These are phyloP conservation scores for Sphaerulina vaccinii DNA, from an alignment of 2,329 filamentous ascomycete species.

Conservation along the genomic window DNA sequence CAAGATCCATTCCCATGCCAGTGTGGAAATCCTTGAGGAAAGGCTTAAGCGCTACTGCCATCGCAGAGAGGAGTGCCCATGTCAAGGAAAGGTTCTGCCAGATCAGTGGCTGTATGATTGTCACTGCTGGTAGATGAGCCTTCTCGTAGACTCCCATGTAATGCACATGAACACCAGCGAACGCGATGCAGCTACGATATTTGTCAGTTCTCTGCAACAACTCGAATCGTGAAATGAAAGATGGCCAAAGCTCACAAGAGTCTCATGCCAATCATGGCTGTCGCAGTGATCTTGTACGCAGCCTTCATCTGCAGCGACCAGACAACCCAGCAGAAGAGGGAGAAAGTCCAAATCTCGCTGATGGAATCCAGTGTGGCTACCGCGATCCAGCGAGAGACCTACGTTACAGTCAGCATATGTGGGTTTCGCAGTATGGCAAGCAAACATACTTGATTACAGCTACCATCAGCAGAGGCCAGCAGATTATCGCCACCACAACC, in stretches of 20 bases:
- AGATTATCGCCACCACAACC: slow-evolving; percentile 13
- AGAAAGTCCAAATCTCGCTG: slow-evolving; percentile 16
- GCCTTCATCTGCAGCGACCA: slow-evolving; percentile 17
- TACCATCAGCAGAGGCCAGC: background rate
- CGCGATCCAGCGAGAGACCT: slow-evolving; percentile 9
- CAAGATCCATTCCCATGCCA: slow-evolving; percentile 21
- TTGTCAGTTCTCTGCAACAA: background rate
- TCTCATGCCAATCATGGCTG: slow-evolving; percentile 15
- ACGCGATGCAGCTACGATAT: background rate
- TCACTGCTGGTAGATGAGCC: background rate
- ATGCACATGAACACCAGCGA: slow-evolving; percentile 2
- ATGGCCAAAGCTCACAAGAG: slow-evolving; percentile 10
- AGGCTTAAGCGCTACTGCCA: slow-evolving; percentile 19
- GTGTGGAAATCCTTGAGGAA: slow-evolving; percentile 22
- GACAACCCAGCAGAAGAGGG: slow-evolving; percentile 16
- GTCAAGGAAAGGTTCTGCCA: slow-evolving; percentile 19
- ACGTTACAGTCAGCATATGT: background rate
- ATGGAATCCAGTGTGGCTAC: slow-evolving; percentile 16
- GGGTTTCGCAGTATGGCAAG: background rate
- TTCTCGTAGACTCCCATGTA: slow-evolving; percentile 3
- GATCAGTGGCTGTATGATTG: slow-evolving; percentile 13
- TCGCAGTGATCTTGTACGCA: slow-evolving; percentile 16
- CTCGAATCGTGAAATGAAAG: background rate
- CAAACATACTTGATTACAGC: background rate
- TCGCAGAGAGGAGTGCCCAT: slow-evolving; percentile 18